A percentile compares a stretch with the other conserved stretches of the same genome.
Evolutionary conservation across 192 early-diverging fungal genomes (phyloP).

Genomic region (Gaertneriomyces semiglobifer): DNA sequence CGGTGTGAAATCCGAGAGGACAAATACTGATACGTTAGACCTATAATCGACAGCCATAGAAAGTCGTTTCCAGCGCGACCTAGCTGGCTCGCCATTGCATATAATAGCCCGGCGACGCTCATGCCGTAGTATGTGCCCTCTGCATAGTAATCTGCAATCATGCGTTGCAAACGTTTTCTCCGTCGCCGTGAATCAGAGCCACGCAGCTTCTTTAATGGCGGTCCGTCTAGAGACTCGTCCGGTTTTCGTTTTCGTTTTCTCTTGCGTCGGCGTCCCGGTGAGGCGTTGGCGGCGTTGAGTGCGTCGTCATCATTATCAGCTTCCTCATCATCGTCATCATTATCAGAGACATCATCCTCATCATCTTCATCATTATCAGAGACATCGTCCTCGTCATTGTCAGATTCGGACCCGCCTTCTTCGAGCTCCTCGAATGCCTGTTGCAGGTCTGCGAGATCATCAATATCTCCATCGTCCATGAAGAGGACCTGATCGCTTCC

Average conservation of each 20-base stretch:
- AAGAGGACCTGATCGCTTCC: conserved; percentile 64
- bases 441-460: conserved; percentile 59
- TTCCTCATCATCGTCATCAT: conserved; percentile 37
- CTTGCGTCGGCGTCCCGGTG: neutral
- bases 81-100: conserved; percentile 71
- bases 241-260: conserved; percentile 6
- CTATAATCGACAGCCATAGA: conserved; percentile 80
- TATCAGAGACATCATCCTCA: conserved; percentile 21
- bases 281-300: neutral
- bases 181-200: conserved; percentile 11
- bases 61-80: conserved; percentile 66
- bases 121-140: conserved; percentile 74
- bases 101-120: conserved; percentile 67
- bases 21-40: conserved; percentile 74
- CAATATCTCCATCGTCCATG: conserved; percentile 82
- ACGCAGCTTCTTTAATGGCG: conserved; percentile 9
- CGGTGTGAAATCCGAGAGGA: conserved; percentile 66
- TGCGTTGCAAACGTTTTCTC: conserved; percentile 29
- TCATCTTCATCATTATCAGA: conserved; percentile 30
- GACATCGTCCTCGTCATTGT: conserved; percentile 32
- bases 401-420: conserved; percentile 38
- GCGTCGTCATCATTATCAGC: conserved; percentile 29
- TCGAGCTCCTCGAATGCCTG: conserved; percentile 67
- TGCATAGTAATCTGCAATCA: conserved; percentile 78
- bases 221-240: neutral